Evolutionary conservation across 345 rosid genomes (phyloP), one percentile per base, ranked within the genome.

Genomic region (Camelina neglecta): DNA sequence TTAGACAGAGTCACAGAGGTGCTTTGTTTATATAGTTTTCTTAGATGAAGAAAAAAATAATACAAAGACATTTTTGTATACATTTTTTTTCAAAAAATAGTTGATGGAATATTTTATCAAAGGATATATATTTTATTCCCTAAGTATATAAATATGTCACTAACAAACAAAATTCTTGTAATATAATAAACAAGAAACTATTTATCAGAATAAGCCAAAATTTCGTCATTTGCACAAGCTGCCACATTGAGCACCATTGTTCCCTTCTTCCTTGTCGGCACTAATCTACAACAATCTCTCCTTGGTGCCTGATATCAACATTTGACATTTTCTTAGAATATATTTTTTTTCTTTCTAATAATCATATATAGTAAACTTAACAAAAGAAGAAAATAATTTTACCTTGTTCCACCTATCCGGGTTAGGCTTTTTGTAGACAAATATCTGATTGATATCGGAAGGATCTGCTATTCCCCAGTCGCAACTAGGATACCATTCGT

Each of bases 401-500:
- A 72, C 80, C 85, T 80, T 85, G 53, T 76, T 82, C 93, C 93
- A 88, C 8, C 87, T 63, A 59, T 69, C 12, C 1, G 93, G 89
- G 12, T 81, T 72, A 1, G 83, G 84, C 47, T 53, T 80, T 83
- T 85, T 86, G 72, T 69, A 77, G 38, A 88, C 90, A 33, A 67
- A 68, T 1, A 86, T 81, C 0, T 72, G 45, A 10, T 58, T 50
- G 12, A 88, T 79, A 26, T 41, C 67, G 3, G 74, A 76, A 8
- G 89, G 89, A 81, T 85, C 73, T 0, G 51, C 71, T n/a, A 82
- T 72, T 7, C 81, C 79, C 93, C 93, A 85, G 0, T 71, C 44
- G 12, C 98, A 93, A 3, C 18, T 41, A 1, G 82, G 77, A 51
- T 65, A 47, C 6, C 79, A 63, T 4, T 59, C 60, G 21, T 44